These are phyloP conservation scores for Proliferodiscus dingleyae DNA, from an alignment of 2,329 filamentous ascomycete genomes.

Conservation along the genomic window DNA sequence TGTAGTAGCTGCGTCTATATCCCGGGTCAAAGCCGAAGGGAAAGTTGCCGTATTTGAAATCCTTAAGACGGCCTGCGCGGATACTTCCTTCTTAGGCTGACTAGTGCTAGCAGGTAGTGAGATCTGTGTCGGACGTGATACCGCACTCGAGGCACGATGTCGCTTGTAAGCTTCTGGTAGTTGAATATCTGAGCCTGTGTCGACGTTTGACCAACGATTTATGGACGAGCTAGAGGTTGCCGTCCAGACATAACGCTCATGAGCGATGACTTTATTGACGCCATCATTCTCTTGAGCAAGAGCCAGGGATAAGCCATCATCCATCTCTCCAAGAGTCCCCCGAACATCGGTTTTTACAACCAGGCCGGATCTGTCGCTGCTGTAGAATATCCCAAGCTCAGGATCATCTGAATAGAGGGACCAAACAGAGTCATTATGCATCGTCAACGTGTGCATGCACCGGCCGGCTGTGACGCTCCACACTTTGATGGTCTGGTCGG, in stretches of 20 bases:
- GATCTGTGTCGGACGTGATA: slow-evolving; percentile 35
- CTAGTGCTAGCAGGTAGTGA: slow-evolving; percentile 34
- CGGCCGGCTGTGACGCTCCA: slow-evolving; percentile 94
- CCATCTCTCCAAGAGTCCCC: slow-evolving; percentile 64
- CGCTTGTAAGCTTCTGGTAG: slow-evolving; percentile 51
- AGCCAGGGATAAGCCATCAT: slow-evolving; percentile 87
- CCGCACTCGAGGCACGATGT: slow-evolving; percentile 43
- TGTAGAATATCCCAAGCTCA: slow-evolving; percentile 85
- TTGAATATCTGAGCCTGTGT: slow-evolving; percentile 69
- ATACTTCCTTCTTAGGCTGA: slow-evolving; percentile 59
- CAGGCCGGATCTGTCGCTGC: slow-evolving; percentile 83
- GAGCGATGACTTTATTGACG: slow-evolving; percentile 60
- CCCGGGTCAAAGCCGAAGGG: slow-evolving; percentile 49
- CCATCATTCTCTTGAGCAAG: slow-evolving; percentile 87
- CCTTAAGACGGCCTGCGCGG: slow-evolving; percentile 70
- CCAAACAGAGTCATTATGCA: slow-evolving; percentile 99
- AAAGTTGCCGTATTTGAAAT: slow-evolving; percentile 82
- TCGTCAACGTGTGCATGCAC: slow-evolving; percentile 96
- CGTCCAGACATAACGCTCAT: slow-evolving; percentile 57
- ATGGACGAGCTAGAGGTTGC: slow-evolving; percentile 70
- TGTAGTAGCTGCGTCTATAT: slow-evolving; percentile 51
- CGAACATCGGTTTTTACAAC: slow-evolving; percentile 96
- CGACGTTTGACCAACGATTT: slow-evolving; percentile 72
- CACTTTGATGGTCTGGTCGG: slow-evolving; percentile 94
- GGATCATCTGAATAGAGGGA: slow-evolving; percentile 87